Base-by-base conservation (phyloP, 257 asterid species). In the Gardenia jasminoides region DNA sequence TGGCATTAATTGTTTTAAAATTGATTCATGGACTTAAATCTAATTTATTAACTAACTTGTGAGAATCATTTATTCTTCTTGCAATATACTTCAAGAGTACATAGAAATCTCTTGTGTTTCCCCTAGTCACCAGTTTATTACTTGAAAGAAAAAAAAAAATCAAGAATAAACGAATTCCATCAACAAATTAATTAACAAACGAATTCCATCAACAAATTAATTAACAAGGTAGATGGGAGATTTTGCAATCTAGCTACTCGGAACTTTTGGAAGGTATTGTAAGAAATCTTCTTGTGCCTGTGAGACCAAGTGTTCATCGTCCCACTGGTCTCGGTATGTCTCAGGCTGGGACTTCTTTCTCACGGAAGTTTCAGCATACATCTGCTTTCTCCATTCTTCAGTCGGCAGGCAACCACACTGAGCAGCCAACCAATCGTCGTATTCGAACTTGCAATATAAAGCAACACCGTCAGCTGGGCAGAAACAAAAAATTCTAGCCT, bases 311-410 rank as follows among this genome's bases (percentile, higher is more conserved):
- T 90, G 88, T 73, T 92, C 85, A 50, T 95, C 99, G 1, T 93
- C 94, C 98, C 98, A 93, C 31, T 85, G 80, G 72, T 95, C 98
- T 10, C 97, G 93, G 74, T 96, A 93, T 19, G 90, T 86, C 86
- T 89, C 92, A 0, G 97, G 91, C 50, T 77, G 79, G 67, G 66
- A 77, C 84, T 84, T 87, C 87, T 83, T 91, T 70, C 91, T 88
- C 84, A 74, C 66, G 33, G 95, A 86, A 7, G 91, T 77, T 84
- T 66, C 94, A 9, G 20, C 46, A 80, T 92, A 93, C 93, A 91
- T 93, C 82, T 81, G 76, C 87, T 91, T 90, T 84, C 98, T 89
- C 99, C 98, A 96, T 78, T 89, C 94, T 81, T 93, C 97, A 0
- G 85, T 77, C 0, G 87, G 88, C 11, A 86, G 81, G 46, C 83